A percentile compares a stretch with the other conserved stretches of the same genome.
Evolutionary conservation across 1,284 basidiomycete species (phyloP).

Genomic region (Rhodotorula sp.): DNA sequence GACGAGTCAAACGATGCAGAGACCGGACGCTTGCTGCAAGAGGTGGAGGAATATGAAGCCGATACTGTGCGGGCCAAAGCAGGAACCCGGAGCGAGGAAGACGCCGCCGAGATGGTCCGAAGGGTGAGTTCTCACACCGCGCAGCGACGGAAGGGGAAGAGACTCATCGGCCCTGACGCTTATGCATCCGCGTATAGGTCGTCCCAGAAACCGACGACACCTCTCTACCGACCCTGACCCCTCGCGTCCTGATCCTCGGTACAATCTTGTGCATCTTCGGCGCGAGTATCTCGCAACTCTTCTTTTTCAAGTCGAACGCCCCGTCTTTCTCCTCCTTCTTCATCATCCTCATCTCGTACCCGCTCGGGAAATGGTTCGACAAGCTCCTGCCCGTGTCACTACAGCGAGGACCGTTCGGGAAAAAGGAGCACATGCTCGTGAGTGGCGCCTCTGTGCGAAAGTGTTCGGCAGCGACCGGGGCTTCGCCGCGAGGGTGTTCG

Average conservation of each 20-base stretch:
- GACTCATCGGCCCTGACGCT: no score
- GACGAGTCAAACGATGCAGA: neutral
- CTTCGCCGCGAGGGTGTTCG: neutral
- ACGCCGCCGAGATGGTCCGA: slow-evolving; percentile 1
- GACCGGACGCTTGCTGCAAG: neutral
- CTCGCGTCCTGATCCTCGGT: slow-evolving; percentile 56
- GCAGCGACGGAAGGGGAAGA: neutral
- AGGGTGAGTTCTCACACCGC: neutral
- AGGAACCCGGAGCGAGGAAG: neutral
- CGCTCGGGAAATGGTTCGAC: slow-evolving; percentile 32
- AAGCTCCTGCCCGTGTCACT: slow-evolving; percentile 40
- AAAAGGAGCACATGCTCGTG: slow-evolving; percentile 51
- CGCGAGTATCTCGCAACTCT: slow-evolving; percentile 44
- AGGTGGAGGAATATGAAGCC: neutral
- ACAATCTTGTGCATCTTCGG: slow-evolving; percentile 56
- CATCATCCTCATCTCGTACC: slow-evolving; percentile 53
- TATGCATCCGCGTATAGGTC: slow-evolving; percentile 40
- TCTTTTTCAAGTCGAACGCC: slow-evolving; percentile 55
- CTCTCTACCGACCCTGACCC: slow-evolving; percentile 55
- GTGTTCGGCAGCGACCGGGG: neutral
- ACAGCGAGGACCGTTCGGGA: slow-evolving; percentile 56
- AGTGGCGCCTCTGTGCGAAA: slow-evolving; percentile 4
- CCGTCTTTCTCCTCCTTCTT: slow-evolving; percentile 58
- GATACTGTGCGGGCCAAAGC: neutral
- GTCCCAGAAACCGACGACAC: slow-evolving; percentile 58